Percentiles rank a stretch among this genome's conserved stretches.
Conservation (phyloP, 441 rosid genomes). For the Erodium moschatum region DNA sequence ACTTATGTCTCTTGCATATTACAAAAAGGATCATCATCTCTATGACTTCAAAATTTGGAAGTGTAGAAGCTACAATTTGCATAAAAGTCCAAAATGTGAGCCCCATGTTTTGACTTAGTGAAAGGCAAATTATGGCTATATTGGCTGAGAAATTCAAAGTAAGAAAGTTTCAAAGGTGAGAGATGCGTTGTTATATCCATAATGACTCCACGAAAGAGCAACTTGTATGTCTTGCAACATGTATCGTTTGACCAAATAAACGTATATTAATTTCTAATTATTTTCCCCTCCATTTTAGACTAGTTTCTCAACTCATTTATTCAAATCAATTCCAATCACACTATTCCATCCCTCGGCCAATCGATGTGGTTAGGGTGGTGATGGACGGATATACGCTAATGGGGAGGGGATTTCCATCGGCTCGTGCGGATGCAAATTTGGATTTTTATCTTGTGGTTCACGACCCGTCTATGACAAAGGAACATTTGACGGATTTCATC, state of each 20-base stretch:
- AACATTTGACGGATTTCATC: no score
- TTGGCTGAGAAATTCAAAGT: neutral
- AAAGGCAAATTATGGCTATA: neutral
- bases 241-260: conserved; percentile 5
- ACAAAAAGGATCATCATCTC: no score
- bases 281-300: neutral
- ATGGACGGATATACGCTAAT: no score
- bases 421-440: no score
- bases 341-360: neutral
- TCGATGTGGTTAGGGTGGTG: no score
- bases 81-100: neutral
- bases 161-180: neutral
- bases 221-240: neutral
- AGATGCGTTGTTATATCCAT: neutral
- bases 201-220: conserved; percentile 6
- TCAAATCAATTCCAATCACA: neutral
- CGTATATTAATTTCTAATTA: neutral
- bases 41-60: no score
- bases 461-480: no score
- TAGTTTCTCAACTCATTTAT: neutral
- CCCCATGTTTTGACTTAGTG: no score
- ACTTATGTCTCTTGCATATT: no score
- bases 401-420: no score
- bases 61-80: no score
- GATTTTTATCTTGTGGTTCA: no score